Evolutionary conservation across 441 rosid genomes (phyloP).

Genomic region (Raphanus hybrid): DNA sequence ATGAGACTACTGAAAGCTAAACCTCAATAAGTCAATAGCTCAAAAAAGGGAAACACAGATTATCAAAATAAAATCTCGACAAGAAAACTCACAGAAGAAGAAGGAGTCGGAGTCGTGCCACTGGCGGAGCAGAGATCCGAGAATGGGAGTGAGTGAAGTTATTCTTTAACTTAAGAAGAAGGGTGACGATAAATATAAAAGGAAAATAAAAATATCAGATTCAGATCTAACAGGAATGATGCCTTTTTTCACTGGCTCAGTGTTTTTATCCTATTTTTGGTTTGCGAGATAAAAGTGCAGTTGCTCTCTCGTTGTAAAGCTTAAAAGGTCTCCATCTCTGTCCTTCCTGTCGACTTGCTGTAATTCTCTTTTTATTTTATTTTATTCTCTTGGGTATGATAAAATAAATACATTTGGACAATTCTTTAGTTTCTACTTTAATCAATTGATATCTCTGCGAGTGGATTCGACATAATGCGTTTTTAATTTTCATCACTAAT

Average conservation of each 20-base stretch:
- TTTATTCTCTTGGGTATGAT: neutral
- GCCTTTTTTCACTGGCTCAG: slow-evolving; percentile 21
- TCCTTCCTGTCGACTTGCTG: slow-evolving; percentile 38
- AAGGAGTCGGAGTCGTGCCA: neutral
- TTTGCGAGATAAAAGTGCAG: slow-evolving; percentile 22
- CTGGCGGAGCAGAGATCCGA: slow-evolving; percentile 28
- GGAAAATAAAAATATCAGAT: slow-evolving; percentile 1
- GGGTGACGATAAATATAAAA: slow-evolving; percentile 8
- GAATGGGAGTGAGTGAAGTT: slow-evolving; percentile 29
- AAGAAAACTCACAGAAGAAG: slow-evolving; percentile 26
- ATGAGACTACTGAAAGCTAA: neutral
- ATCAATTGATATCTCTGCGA: neutral
- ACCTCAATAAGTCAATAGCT: neutral
- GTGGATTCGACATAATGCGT: slow-evolving; percentile 19
- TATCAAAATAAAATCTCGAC: neutral
- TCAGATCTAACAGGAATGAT: slow-evolving; percentile 36
- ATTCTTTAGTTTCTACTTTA: neutral
- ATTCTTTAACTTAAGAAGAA: neutral
- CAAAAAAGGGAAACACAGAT: neutral
- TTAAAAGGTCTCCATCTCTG: slow-evolving; percentile 25
- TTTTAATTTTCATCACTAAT: neutral
- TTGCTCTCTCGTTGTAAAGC: slow-evolving; percentile 34
- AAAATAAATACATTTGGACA: neutral
- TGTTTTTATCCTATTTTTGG: slow-evolving; percentile 24
- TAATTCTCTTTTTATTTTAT: neutral